Base-by-base conservation (phyloP, 805 yeast genomes). In the Spathaspora boniae region DNA sequence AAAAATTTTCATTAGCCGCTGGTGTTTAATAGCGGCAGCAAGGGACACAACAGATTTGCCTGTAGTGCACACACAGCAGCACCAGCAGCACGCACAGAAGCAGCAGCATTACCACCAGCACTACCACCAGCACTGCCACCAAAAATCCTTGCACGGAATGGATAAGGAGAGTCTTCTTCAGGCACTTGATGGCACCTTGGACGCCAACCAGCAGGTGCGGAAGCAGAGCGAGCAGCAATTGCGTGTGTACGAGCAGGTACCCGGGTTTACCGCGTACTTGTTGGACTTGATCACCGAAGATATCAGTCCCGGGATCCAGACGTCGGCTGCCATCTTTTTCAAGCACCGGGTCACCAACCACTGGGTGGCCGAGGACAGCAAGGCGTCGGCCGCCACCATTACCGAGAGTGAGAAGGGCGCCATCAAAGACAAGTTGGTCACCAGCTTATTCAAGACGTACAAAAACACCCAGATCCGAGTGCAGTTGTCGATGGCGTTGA, bases 401-500 rank as follows among this genome's bases (percentile, higher is more conserved):
- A 53, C 46, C 32, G 60, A 45, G 6, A 48, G 51, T 12, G 73
- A 68, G 39, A 66, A 66, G 40, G 49, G 57, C 7, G 33, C 48
- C 11, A 64, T 93, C 44, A 67, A 67, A 46, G 53, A 54, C 35
- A 62, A 61, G 40, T 53, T 68, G 46, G 48, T 68, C 21, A 56
- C 58, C 29, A 58, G 68, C 1, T 55, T 89, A 48, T 48, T 62
- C 28, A 57, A 60, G 29, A 57, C 58, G 20, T 57, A 60, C 42
- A 58, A 56, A 37, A 58, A 53, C 39, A 46, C 45, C 22, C 60
- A 54, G 42, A 40, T 82, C 26, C 63, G 74, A 45, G 72, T 79
- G 20, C 86, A 79, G 52, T 57, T 82, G 33, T 58, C 80, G 12
- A 74, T 76, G 19, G 72, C 84, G 0, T 57, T 82, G 30, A 71